Evolutionary conservation across 2,329 filamentous ascomycete genomes (phyloP), one percentile per base, ranked within the genome.

Genomic region (Monosporascus ibericus): DNA sequence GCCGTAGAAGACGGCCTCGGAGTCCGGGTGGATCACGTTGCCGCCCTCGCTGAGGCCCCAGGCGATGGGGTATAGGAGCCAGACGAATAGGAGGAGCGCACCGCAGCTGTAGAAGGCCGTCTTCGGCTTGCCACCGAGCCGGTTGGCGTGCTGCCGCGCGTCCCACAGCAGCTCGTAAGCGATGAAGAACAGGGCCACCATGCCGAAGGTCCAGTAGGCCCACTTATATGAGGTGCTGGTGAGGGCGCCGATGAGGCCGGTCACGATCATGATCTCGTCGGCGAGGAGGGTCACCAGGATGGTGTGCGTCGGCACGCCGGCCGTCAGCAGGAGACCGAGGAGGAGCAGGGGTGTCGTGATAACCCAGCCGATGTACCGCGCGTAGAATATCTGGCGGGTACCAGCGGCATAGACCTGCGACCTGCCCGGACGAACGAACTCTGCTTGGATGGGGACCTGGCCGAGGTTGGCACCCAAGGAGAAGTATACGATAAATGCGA

Each of bases 1-100:
- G 42, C 84, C 83, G 62, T 88, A 89, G 64, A 88, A 87, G 53
- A 86, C 70, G 11, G 82, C 82, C 63, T 88, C 85, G 0, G 79
- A 81, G 62, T 88, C 85, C 0, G 82, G 79, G 2, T 83, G 68
- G 48, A 87, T 85, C 56, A 85, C 68, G 59, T 87, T 87, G 11
- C 82, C 84, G 34, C 82, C 84, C 66, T 87, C 84, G 44, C 69
- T 74, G 2, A 86, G 60, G 51, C 81, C 84, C 82, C 84, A 87
- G 22, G 78, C 76, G 55, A 85, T 76, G 0, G 84, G 84, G 65
- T 87, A 87, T 25, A 85, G 61, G 57, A 81, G 79, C 84, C 83
- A 86, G 34, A 87, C 68, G 60, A 81, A 69, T 22, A 80, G 67
- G n/a, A 82, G 84, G 57, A 80, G 72, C 1, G 73, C 69, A n/a